Evolutionary conservation across 805 yeast species (phyloP), one percentile per base, ranked within the genome.

Genomic region (Suhomyces pyralidae): DNA sequence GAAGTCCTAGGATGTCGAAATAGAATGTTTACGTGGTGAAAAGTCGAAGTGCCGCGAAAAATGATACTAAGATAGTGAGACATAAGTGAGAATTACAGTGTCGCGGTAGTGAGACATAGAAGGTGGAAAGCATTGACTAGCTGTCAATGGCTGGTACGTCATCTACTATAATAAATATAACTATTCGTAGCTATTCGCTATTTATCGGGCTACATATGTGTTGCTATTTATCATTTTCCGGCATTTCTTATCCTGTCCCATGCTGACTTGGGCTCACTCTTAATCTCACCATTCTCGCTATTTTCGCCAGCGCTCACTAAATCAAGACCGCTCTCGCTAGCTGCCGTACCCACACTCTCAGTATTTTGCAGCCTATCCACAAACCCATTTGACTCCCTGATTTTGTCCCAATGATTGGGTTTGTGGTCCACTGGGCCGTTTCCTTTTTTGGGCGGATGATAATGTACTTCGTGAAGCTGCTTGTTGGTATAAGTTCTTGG

Each of bases 341-440:
- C 24, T 2, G 10, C 40, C 19, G 19, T 7, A 8, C 7, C 40
- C 12, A n/a, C 36, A 32, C 36, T n/a, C 5, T 28, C 32, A 5
- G 17, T 32, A 32, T 38, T 38, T 38, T 38, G 42, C 42, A 38
- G 42, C 42, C 42, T 38, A 8, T 38, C 24, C 4, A 38, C 42
- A 50, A 65, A 67, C 9, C 74, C 75, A 54, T 70, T 71, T 30
- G 61, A 64, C 24, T 58, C 53, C 38, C 78, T 56, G n/a, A 73
- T 66, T 51, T 66, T 61, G 19, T 69, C 74, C 78, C 78, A 73
- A 38, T 38, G 42, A 24, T 15, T 38, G 30, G 65, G 66, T 4
- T 69, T 57, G 36, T 56, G 36, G 15, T 17, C 36, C 9, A 3
- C 46, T 4, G 30, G 44, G 25, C 10, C 34, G 5, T 17, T 28